phyloP scores from a whole-genome alignment of 495 filamentous ascomycete genomes.

The Aspergillus leporis region DNA sequence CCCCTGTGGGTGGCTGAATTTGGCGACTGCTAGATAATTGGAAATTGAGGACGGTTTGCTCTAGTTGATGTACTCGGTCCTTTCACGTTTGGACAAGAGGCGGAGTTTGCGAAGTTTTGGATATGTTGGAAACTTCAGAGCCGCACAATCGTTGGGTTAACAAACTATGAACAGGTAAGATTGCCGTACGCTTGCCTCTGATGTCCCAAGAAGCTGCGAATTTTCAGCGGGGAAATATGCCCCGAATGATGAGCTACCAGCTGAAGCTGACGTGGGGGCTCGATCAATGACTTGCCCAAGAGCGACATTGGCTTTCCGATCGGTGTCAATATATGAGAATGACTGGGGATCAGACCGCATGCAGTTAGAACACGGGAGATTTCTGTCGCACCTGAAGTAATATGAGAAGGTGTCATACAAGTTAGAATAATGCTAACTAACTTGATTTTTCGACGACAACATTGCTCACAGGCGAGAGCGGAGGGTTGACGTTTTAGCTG shows the following conservation, averaged over 20 bases:
- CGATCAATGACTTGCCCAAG: conserved; percentile 3
- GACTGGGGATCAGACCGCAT: conserved; percentile 18
- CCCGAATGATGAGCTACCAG: not conserved
- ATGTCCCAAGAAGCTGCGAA: not conserved
- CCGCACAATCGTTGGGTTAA: not conserved
- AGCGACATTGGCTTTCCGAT: not conserved
- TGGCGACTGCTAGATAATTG: not conserved
- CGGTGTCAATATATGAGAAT: conserved; percentile 37
- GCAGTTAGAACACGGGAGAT: conserved; percentile 21
- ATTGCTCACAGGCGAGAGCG: conserved; percentile 21
- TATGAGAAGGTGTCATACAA: not conserved
- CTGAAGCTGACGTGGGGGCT: not conserved
- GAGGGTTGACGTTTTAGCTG: conserved; percentile 22
- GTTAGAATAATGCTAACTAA: not conserved
- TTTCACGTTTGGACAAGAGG: not conserved
- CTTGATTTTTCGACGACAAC: conserved; percentile 25
- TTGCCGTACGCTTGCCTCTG: not conserved
- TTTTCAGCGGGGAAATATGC: not conserved
- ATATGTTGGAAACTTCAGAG: not conserved
- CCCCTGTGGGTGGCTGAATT: not conserved
- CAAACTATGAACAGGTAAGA: too few species aligned
- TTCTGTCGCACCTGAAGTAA: conserved; percentile 18
- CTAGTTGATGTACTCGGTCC: conserved; percentile 5
- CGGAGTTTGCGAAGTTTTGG: not conserved
- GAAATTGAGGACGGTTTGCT: not conserved